These are phyloP conservation scores for Artemisia annua DNA, from an alignment of 129 eudicot genomes.

Conservation along the genomic window DNA sequence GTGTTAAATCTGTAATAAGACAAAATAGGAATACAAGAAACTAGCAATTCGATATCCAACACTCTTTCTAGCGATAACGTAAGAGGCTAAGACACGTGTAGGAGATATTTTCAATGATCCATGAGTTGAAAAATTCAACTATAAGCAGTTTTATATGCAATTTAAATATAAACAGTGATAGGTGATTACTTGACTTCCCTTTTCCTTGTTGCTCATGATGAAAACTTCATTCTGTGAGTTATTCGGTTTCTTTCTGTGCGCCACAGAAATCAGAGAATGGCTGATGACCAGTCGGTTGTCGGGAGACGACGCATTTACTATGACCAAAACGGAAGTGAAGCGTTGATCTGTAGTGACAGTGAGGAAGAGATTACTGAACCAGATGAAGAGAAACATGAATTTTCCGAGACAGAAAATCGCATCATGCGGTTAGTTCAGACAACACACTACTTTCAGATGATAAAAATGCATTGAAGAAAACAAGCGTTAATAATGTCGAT, in stretches of 20 bases:
- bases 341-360: constrained; percentile 88
- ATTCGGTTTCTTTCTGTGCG: constrained; percentile 28
- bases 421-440: constrained; percentile 59
- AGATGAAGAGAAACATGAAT: constrained; percentile 74
- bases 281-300: constrained; percentile 90
- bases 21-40: too few species aligned
- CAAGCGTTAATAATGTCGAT: not conserved
- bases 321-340: constrained; percentile 77
- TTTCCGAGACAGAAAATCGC: constrained; percentile 82
- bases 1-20: too few species aligned
- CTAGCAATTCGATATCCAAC: too few species aligned
- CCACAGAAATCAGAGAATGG: constrained; percentile 96
- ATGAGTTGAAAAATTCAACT: too few species aligned
- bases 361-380: constrained; percentile 77
- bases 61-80: too few species aligned
- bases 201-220: constrained; percentile 5
- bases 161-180: not conserved
- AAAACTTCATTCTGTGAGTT: constrained; percentile 20
- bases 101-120: too few species aligned
- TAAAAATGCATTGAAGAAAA: constrained; percentile 8
- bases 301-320: constrained; percentile 92
- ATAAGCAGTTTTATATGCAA: constrained; percentile 4
- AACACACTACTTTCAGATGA: constrained; percentile 20
- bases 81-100: too few species aligned
- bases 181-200: constrained; percentile 4